A percentile compares a stretch with the other conserved stretches of the same genome.
Evolutionary conservation across 176 grass and related monocot genomes (phyloP).

Genomic region (Rhynchospora pubera): DNA sequence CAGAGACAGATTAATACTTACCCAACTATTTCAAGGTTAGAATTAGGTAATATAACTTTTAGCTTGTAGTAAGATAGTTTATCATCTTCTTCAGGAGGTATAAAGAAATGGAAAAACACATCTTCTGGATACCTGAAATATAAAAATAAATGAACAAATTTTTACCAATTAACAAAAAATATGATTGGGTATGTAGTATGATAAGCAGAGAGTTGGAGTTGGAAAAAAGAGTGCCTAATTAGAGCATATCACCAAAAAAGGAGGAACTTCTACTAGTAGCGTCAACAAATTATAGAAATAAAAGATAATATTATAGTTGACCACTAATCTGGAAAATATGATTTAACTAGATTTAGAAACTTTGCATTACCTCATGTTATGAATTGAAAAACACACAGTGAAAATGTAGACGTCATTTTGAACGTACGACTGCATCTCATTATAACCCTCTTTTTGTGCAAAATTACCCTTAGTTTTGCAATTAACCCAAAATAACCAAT

Average conservation of each 20-base stretch:
- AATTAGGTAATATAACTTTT: slow-evolving; percentile 69
- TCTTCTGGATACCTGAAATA: slow-evolving; percentile 54
- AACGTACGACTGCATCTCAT: not conserved
- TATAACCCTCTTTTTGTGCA: not conserved
- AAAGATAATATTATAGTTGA: not conserved
- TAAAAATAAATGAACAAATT: slow-evolving; percentile 6
- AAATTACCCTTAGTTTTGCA: not conserved
- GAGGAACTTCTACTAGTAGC: not conserved
- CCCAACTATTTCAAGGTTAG: slow-evolving; percentile 66
- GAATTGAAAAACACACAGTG: not conserved
- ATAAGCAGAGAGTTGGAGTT: not conserved
- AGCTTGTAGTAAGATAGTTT: slow-evolving; percentile 57
- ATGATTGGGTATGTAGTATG: not conserved
- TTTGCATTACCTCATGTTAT: not conserved
- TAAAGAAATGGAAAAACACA: slow-evolving; percentile 72
- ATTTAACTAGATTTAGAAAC: not conserved
- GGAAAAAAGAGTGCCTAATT: not conserved
- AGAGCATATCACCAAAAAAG: not conserved
- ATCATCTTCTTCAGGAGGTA: slow-evolving; percentile 51
- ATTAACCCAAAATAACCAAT: not conserved
- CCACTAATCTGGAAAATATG: not conserved
- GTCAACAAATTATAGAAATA: not conserved
- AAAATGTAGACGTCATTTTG: not conserved
- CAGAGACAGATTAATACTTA: slow-evolving; percentile 22
- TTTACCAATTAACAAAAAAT: not conserved